phyloP scores from a whole-genome alignment of 805 yeast genomes.

The Komagataella phaffii region DNA sequence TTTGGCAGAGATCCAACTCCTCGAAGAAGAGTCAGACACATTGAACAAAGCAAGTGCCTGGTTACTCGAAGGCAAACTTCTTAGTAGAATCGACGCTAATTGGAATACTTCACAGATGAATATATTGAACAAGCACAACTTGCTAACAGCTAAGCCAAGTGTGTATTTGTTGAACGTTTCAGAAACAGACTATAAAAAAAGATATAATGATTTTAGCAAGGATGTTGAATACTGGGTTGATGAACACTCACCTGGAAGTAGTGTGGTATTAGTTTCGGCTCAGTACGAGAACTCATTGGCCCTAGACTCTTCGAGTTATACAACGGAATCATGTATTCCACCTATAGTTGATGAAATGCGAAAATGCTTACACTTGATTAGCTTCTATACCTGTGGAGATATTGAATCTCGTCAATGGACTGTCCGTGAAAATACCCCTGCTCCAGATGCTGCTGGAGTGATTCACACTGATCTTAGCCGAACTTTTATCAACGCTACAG shows the following conservation, averaged over 20 bases:
- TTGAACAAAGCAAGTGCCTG: constrained; percentile 62
- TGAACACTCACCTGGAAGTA: constrained; percentile 67
- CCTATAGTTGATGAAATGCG: constrained; percentile 81
- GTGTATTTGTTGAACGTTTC: constrained; percentile 85
- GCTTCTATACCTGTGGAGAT: constrained; percentile 93
- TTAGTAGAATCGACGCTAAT: constrained; percentile 68
- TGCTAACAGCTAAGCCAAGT: constrained; percentile 91
- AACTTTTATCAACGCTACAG: constrained; percentile 89
- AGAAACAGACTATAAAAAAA: constrained; percentile 77
- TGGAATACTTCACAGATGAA: constrained; percentile 93
- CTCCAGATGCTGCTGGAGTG: constrained; percentile 84
- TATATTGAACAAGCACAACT: constrained; percentile 69
- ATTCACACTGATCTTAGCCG: constrained; percentile 90
- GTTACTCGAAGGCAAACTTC: constrained; percentile 59
- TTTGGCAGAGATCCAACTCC: constrained; percentile 40
- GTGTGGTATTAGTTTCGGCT: constrained; percentile 19
- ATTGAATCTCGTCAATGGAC: constrained; percentile 99
- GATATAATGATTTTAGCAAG: constrained; percentile 76
- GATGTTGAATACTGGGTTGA: constrained; percentile 88
- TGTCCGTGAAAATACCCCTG: constrained; percentile 65
- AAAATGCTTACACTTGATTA: constrained; percentile 69
- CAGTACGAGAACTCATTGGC: constrained; percentile 20
- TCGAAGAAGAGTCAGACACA: constrained; percentile 78
- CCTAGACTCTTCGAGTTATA: constrained; percentile 61
- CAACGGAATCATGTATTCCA: constrained; percentile 74